Percentiles rank a stretch among this genome's conserved stretches.
These are phyloP conservation scores for Pleurotus giganteus DNA, from an alignment of 768 basidiomycete genomes.

Conservation along the genomic window DNA sequence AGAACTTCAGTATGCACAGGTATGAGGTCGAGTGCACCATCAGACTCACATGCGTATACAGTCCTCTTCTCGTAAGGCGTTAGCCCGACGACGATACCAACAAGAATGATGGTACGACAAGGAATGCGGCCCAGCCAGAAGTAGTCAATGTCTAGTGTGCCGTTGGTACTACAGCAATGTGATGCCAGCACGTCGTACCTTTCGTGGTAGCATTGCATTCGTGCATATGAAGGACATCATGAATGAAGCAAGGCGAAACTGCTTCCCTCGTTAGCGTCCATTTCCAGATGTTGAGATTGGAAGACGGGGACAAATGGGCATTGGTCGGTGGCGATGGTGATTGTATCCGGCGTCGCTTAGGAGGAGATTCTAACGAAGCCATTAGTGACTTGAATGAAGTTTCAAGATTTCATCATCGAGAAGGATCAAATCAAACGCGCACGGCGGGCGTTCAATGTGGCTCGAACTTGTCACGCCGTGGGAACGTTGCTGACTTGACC, in stretches of 20 bases:
- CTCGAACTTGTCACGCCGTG: too few species aligned
- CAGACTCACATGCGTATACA: constrained; percentile 52
- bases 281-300: constrained; percentile 35
- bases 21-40: not conserved
- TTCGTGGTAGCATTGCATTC: constrained; percentile 24
- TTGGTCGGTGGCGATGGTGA: not conserved
- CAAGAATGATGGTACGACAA: constrained; percentile 58
- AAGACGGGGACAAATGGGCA: not conserved
- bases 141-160: constrained; percentile 48
- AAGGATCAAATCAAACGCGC: too few species aligned
- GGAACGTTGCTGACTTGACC: too few species aligned
- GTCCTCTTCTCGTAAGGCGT: constrained; percentile 57
- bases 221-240: constrained; percentile 50
- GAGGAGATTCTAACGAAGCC: not conserved
- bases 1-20: not conserved
- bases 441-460: too few species aligned
- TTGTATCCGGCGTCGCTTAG: not conserved
- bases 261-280: constrained; percentile 62
- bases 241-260: constrained; percentile 51
- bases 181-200: constrained; percentile 20
- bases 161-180: constrained; percentile 5
- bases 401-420: too few species aligned
- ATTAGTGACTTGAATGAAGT: too few species aligned
- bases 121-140: constrained; percentile 74
- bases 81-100: constrained; percentile 66